phyloP scores from a whole-genome alignment of 176 grass and related monocot genomes.

The Stipa capillata region DNA sequence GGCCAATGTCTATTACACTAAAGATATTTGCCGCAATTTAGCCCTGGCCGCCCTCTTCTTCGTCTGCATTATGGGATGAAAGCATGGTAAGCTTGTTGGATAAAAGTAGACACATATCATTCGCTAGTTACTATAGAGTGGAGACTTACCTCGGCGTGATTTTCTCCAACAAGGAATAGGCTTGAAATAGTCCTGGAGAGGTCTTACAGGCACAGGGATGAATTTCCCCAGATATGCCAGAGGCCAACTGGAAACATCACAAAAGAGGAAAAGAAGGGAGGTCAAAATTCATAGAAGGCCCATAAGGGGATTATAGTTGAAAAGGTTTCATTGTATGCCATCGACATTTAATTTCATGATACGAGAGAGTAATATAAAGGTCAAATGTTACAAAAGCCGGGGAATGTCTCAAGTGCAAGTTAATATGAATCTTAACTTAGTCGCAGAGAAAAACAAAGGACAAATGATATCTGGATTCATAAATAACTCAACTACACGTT shows the following conservation, averaged over 20 bases:
- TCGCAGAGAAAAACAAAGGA: not conserved
- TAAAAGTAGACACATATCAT: not conserved
- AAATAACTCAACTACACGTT: not conserved
- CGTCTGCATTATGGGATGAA: conserved; percentile 13
- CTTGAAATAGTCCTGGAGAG: conserved; percentile 47
- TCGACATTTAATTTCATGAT: not conserved
- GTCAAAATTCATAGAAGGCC: not conserved
- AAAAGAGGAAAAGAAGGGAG: not conserved
- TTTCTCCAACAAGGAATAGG: conserved; percentile 16
- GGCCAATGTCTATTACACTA: conserved; percentile 27
- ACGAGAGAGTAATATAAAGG: not conserved
- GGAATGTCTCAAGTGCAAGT: not conserved
- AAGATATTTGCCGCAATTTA: not conserved
- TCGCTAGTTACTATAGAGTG: not conserved
- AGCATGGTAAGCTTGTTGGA: not conserved
- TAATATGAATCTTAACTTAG: not conserved
- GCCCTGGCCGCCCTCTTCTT: conserved; percentile 32
- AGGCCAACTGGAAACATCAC: conserved; percentile 72
- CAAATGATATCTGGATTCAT: not conserved
- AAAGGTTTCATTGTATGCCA: not conserved
- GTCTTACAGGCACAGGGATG: conserved; percentile 71
- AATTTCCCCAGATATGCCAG: conserved; percentile 67
- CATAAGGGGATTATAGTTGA: not conserved
- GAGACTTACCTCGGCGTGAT: conserved; percentile 39
- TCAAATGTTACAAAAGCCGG: not conserved